Base-by-base conservation (phyloP, 2,329 filamentous ascomycete genomes). In the Leptoxyphium fumago region DNA sequence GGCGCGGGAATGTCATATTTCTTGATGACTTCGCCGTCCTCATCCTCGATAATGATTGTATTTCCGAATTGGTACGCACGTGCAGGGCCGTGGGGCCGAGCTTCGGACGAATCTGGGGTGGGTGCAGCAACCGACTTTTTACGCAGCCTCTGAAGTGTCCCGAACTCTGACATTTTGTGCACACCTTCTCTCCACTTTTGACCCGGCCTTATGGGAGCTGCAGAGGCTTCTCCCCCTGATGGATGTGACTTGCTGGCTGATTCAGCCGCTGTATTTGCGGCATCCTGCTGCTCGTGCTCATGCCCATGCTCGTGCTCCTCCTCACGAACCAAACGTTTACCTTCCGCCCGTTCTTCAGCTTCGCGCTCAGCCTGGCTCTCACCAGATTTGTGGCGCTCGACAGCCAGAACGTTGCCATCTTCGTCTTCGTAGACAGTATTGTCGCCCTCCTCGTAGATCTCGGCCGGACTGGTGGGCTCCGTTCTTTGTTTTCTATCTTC, bases 11-110 rank as follows among this genome's bases (percentile, higher is more conserved):
- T 73, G 50, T 88, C 80, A 57, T 87, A 88, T 45, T 84, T 80
- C 66, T 88, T 88, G 59, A 93, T 75, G 29, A 93, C 85, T 59
- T 93, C 85, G 38, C 84, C 84, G 53, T 88, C 80, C 60, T 84
- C 82, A 49, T 93, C 84, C 64, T 93, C 84, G 13, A 93, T 82
- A 58, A 93, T 89, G 50, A 93, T 85, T 67, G 84, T 88, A 58
- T 85, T 88, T 49, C 85, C 85, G 56, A 86, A 89, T 52, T 88
- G 84, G 58, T 88, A 93, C 5, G 84, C 84, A 40, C 81, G 70
- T n/a, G 85, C 85, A 10, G 84, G 82, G 44, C 82, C 82, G 51
- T 78, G 73, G 50, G 68, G 74, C 43, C 75, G 71, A 32, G 70
- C 38, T 28, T 14, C 21, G 13, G 14, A 18, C 4, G 59, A 50